Evolutionary conservation across 2,329 filamentous ascomycete genomes (phyloP), one percentile per base, ranked within the genome.

Genomic region (Ophiostoma quercus): DNA sequence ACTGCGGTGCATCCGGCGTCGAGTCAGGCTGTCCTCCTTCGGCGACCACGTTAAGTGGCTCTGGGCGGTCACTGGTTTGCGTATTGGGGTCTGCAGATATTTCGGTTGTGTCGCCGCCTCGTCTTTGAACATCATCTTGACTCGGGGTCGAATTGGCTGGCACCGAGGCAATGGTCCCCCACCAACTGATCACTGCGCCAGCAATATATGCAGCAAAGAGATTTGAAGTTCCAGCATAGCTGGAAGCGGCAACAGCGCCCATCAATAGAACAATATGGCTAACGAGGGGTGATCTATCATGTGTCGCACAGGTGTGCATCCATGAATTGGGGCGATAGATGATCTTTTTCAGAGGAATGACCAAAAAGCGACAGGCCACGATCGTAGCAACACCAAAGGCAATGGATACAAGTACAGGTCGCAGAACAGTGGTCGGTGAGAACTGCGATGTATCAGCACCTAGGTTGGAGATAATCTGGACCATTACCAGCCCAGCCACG

Each of bases 401-500:
- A 16, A 86, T 32, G 3, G 82, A 83, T 4, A 84, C 80, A 12
- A 83, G 71, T 11, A 86, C 69, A 2, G 82, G 81, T 22, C 84
- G 76, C 12, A 86, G 69, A 3, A 85, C 75, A 0, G 79, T 79
- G 1, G 76, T 68, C 0, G 80, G 78, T 6, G 76, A 70, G 41
- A 76, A 74, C 3, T 51, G 74, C 37, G 7, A 9, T 8, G 9
- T 72, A 68, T 63, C 72, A 74, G 65, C 76, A 69, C 78, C 89
- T 0, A 94, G 80, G 66, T 88, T 88, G 0, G 89, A 85, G 29
- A 95, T 89, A 65, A 94, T 84, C 73, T 92, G 87, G 0, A 92
- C 89, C 86, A 94, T 90, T 8, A 94, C 86, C 11, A 94, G 79
- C 0, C 90, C 91, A 1, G 91, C 84, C 0, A 94, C 88, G 78